Evolutionary conservation across 179 eudicot genomes (phyloP).

Genomic region (Pouteria campechiana): DNA sequence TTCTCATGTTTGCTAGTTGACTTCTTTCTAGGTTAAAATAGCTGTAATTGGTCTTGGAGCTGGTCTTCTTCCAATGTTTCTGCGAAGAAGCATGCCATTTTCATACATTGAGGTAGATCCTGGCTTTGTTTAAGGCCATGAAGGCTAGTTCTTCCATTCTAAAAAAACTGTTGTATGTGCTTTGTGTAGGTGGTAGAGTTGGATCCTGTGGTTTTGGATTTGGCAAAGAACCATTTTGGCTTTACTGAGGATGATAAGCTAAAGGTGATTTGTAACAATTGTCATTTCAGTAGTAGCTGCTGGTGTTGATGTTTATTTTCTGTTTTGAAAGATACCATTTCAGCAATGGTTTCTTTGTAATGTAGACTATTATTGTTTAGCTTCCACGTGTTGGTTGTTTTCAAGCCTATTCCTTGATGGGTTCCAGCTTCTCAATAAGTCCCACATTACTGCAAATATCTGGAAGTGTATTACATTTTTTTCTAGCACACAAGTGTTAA

Average conservation of each 20-base stretch:
- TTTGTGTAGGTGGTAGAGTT: conserved; percentile 68
- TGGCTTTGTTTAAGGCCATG: conserved; percentile 1
- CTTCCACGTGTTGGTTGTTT: no score
- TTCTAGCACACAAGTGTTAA: no score
- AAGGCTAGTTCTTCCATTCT: conserved; percentile 2
- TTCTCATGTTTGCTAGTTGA: no score
- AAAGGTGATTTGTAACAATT: conserved; percentile 76
- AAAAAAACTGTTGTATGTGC: conserved; percentile 1
- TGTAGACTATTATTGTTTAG: no score
- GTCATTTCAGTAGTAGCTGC: no score
- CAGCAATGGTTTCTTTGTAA: no score
- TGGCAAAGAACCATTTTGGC: conserved; percentile 64
- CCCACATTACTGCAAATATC: no score
- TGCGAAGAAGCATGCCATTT: conserved; percentile 44
- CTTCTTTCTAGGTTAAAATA: conserved; percentile 39
- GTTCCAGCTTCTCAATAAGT: no score
- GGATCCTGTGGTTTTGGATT: conserved; percentile 60
- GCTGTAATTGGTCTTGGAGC: conserved; percentile 96
- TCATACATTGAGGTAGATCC: conserved; percentile 50
- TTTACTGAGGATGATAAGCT: conserved; percentile 57
- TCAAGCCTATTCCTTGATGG: no score
- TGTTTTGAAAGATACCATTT: no score
- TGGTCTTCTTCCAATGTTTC: conserved; percentile 93
- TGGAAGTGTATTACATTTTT: no score
- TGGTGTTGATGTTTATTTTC: no score